These are phyloP conservation scores for Aspergillus luchuensis DNA, from an alignment of 2,329 filamentous ascomycete species.

Conservation along the genomic window DNA sequence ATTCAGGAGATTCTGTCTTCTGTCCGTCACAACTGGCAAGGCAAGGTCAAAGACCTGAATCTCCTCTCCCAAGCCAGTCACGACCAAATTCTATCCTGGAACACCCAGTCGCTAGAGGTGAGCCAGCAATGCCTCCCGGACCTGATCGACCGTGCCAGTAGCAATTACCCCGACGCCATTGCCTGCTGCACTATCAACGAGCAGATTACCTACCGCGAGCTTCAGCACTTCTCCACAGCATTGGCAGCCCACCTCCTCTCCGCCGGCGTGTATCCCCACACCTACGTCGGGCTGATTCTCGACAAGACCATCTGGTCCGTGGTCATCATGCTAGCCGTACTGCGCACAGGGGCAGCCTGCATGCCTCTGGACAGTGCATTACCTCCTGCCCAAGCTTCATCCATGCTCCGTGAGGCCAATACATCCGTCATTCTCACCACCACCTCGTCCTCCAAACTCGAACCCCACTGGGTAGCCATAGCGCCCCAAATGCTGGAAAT, in stretches of 20 bases:
- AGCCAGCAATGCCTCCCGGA: no score
- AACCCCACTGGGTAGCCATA: neutral
- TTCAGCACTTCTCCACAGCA: neutral
- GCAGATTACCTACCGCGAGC: neutral
- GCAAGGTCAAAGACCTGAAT: no score
- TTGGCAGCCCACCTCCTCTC: neutral
- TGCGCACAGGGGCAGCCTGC: constrained; percentile 12
- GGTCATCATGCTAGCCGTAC: constrained; percentile 16
- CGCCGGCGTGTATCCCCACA: constrained; percentile 7
- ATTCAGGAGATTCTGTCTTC: no score
- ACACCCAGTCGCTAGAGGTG: no score
- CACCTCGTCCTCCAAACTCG: neutral
- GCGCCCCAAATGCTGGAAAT: neutral
- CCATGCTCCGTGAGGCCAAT: neutral
- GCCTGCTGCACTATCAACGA: no score
- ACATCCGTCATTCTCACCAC: neutral
- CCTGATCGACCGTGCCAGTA: no score
- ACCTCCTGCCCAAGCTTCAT: neutral
- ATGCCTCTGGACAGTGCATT: neutral
- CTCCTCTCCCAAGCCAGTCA: no score
- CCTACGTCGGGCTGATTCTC: constrained; percentile 15
- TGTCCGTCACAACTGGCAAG: no score
- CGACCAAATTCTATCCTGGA: no score
- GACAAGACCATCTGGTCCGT: constrained; percentile 17
- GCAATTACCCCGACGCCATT: no score